Evolutionary conservation across 192 early-diverging fungal genomes (phyloP).

Genomic region (Podila clonocystis): DNA sequence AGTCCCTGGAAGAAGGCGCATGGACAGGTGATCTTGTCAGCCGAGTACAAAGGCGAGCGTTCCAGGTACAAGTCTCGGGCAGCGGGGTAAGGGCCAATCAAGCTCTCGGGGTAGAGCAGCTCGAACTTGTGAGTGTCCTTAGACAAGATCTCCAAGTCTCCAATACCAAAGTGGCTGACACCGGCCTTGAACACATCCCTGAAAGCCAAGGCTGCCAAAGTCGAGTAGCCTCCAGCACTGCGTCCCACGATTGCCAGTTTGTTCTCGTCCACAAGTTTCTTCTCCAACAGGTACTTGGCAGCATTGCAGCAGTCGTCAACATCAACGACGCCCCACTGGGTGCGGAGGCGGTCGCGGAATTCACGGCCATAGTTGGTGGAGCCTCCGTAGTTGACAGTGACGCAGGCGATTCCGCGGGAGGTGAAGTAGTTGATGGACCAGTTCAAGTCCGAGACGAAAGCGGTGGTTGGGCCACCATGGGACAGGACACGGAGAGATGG

Average conservation of each 20-base stretch:
- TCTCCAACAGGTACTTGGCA: conserved; percentile 66
- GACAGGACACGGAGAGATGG: conserved; percentile 76
- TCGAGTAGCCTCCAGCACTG: conserved; percentile 71
- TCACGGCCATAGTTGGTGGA: conserved; percentile 78
- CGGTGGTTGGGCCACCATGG: conserved; percentile 79
- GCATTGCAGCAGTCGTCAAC: conserved; percentile 81
- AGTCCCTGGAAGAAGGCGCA: conserved; percentile 79
- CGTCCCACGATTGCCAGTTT: conserved; percentile 75
- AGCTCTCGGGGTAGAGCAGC: conserved; percentile 62
- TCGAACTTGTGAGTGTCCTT: conserved; percentile 90
- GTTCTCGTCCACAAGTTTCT: conserved; percentile 65
- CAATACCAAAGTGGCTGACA: conserved; percentile 76
- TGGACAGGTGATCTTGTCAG: conserved; percentile 68
- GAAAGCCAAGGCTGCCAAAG: conserved; percentile 69
- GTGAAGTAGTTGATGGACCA: conserved; percentile 78
- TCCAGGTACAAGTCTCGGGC: conserved; percentile 63
- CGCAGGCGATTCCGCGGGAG: conserved; percentile 77
- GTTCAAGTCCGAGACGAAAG: conserved; percentile 50
- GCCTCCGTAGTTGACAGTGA: conserved; percentile 84
- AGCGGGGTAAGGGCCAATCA: conserved; percentile 71
- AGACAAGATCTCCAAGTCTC: conserved; percentile 70
- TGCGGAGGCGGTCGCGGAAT: conserved; percentile 76
- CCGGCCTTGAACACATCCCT: conserved; percentile 79
- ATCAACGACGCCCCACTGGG: conserved; percentile 80
- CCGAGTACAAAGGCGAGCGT: conserved; percentile 72